These are phyloP conservation scores for Glycine latifolia DNA, from an alignment of 306 rosid species.

Conservation along the genomic window DNA sequence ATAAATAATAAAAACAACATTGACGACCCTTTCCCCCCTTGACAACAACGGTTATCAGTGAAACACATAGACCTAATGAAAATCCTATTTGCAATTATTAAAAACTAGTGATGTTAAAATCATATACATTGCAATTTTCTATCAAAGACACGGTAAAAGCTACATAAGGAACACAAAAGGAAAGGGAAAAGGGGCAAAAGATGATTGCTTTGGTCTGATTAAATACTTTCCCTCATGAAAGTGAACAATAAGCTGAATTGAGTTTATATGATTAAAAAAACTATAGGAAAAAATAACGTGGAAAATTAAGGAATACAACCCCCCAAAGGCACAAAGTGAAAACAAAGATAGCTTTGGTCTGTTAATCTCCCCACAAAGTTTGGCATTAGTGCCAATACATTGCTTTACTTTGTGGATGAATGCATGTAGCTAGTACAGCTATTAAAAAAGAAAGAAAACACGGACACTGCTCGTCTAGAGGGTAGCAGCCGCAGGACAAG, in stretches of 20 bases:
- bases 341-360: slow-evolving; percentile 10
- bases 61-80: slow-evolving; percentile 3
- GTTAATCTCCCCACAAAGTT: slow-evolving; percentile 30
- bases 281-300: background rate
- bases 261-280: background rate
- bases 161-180: no score
- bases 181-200: background rate
- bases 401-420: slow-evolving; percentile 13
- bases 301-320: background rate
- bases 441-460: slow-evolving; percentile 23
- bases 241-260: background rate
- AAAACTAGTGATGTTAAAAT: slow-evolving; percentile 7
- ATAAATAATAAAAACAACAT: background rate
- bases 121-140: background rate
- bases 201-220: slow-evolving; percentile 4
- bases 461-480: background rate
- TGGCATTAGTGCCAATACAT: background rate
- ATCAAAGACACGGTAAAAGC: background rate
- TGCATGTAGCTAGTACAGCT: background rate
- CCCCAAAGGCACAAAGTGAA: background rate
- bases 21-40: background rate
- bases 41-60: background rate
- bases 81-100: slow-evolving; percentile 2
- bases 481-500: slow-evolving; percentile 22
- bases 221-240: background rate